Percentiles rank a stretch among this genome's conserved stretches.
These are phyloP conservation scores for Cladophialophora immunda DNA, from an alignment of 2,329 filamentous ascomycete genomes.

Conservation along the genomic window DNA sequence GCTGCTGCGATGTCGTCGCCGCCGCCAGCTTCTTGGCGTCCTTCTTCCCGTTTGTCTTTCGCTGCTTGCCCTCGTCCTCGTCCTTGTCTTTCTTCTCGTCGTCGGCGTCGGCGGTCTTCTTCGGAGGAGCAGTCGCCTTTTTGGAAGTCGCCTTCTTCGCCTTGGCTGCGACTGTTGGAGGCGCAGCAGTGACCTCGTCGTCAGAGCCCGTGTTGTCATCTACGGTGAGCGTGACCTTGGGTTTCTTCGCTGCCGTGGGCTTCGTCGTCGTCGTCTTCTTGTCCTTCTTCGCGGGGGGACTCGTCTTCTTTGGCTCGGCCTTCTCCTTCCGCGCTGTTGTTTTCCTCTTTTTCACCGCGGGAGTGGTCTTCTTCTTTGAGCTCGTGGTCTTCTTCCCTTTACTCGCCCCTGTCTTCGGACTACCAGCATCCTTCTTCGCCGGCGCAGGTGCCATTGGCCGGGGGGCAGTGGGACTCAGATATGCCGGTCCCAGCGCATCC, in stretches of 20 bases:
- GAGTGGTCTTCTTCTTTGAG: conserved; percentile 10
- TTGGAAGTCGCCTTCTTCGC: too few species aligned
- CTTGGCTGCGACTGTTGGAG: too few species aligned
- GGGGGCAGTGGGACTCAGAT: conserved; percentile 2
- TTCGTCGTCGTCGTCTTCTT: not conserved
- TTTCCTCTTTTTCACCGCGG: conserved; percentile 5
- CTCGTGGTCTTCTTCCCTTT: not conserved
- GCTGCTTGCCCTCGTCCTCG: too few species aligned
- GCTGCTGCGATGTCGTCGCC: too few species aligned
- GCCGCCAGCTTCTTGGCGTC: not conserved
- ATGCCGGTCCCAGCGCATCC: not conserved
- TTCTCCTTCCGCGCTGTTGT: conserved; percentile 4
- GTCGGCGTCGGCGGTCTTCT: too few species aligned
- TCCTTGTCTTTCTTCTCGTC: too few species aligned
- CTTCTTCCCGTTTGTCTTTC: not conserved
- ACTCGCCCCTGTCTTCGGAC: not conserved
- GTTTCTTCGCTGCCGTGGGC: not conserved
- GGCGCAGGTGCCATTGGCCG: not conserved
- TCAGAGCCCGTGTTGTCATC: not conserved
- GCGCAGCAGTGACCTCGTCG: not conserved
- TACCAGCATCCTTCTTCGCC: conserved; percentile 7
- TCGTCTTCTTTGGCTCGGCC: not conserved
- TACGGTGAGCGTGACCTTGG: not conserved
- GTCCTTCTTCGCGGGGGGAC: not conserved
- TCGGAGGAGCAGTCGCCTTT: too few species aligned